phyloP scores from a whole-genome alignment of 768 basidiomycete species.

The Tephrocybe sp. region DNA sequence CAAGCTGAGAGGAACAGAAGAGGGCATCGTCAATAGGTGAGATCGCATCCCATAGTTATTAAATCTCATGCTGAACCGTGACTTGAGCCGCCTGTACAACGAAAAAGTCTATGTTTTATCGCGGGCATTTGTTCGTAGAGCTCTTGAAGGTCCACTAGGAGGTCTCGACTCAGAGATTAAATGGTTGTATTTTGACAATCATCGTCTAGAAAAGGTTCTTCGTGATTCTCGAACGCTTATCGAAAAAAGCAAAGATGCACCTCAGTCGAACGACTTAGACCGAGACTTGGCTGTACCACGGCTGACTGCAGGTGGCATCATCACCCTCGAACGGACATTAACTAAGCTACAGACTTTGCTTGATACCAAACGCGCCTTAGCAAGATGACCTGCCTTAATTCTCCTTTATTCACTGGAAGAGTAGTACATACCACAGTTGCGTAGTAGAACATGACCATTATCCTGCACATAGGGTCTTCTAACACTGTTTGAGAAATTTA shows the following conservation, averaged over 20 bases:
- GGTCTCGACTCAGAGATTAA: conserved; percentile 70
- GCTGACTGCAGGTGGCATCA: conserved; percentile 74
- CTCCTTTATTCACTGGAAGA: not conserved
- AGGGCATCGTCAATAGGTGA: conserved; percentile 84
- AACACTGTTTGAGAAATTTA: conserved; percentile 58
- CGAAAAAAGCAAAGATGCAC: conserved; percentile 54
- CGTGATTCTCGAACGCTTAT: conserved; percentile 60
- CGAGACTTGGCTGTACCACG: conserved; percentile 62
- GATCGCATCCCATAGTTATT: conserved; percentile 4
- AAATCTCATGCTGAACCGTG: conserved; percentile 3
- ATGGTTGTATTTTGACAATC: conserved; percentile 66
- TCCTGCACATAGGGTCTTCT: conserved; percentile 15
- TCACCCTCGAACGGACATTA: conserved; percentile 75
- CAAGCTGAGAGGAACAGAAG: conserved; percentile 86
- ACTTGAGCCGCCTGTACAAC: conserved; percentile 79
- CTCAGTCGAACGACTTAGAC: conserved; percentile 28
- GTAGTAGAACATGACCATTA: no score
- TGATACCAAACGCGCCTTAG: conserved; percentile 13
- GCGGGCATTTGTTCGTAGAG: conserved; percentile 85
- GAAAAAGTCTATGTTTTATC: conserved; percentile 93
- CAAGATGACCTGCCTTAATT: not conserved
- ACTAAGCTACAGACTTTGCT: conserved; percentile 54
- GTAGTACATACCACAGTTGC: no score
- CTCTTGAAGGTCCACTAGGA: conserved; percentile 75
- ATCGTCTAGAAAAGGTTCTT: conserved; percentile 69